phyloP scores from a whole-genome alignment of 441 rosid species.

The Erodium chrysanthum region DNA sequence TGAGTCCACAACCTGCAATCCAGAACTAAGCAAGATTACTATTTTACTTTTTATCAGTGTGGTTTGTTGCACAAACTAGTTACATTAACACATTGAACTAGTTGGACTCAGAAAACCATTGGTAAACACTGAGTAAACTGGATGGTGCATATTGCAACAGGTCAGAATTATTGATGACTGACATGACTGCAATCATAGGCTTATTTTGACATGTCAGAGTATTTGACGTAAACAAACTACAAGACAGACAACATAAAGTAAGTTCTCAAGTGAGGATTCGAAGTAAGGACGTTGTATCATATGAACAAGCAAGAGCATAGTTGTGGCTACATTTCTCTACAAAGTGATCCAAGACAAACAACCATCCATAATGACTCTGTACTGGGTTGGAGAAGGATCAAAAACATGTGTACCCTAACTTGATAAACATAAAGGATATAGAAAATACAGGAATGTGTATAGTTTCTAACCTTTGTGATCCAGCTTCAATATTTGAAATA shows the following conservation, averaged over 20 bases:
- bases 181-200: no score
- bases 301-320: no score
- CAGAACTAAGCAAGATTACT: background rate
- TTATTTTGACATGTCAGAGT: no score
- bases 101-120: no score
- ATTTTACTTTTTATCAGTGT: background rate
- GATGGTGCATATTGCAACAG: no score
- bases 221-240: no score
- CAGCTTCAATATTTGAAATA: slow-evolving; percentile 57
- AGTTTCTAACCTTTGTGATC: slow-evolving; percentile 46
- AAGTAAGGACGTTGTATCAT: no score
- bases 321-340: background rate
- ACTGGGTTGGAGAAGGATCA: background rate
- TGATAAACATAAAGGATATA: background rate
- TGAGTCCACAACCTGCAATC: slow-evolving; percentile 71
- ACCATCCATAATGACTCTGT: background rate
- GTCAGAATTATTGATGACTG: no score
- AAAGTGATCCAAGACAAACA: background rate
- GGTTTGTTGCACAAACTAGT: background rate
- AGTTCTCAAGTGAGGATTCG: no score
- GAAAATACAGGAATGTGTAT: background rate
- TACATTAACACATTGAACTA: background rate
- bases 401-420: background rate
- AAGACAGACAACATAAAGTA: no score
- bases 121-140: no score